Base-by-base conservation (phyloP, 2,329 filamentous ascomycete species). In the Hymenoscyphus albidus region DNA sequence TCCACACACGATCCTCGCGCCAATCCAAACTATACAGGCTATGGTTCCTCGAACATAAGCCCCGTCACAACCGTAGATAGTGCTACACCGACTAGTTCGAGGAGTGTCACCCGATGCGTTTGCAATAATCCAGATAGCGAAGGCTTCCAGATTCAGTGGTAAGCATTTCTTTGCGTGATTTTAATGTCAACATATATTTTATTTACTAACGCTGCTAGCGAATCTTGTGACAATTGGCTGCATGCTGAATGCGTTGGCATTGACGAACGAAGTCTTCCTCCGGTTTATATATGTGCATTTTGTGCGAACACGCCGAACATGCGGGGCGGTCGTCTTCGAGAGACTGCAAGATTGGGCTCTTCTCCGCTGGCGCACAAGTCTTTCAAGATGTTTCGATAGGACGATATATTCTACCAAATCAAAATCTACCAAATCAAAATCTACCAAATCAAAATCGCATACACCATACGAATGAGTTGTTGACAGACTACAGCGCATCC, bases 71-170 rank as follows among this genome's bases (percentile, higher is more conserved):
- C 80, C n/a, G 70, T 82, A 57, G 82, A 80, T 69, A 71, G 80
- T 55, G 77, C 78, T 2, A 83, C 80, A 3, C 80, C 81, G 10
- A 80, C 80, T 39, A 74, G 73, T 61, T 66, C 71, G 16, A 70
- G 70, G 58, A 74, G 71, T 62, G 74, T 71, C 16, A 80, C 88
- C 39, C 80, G 85, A 66, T 89, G 86, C 70, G 78, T 87, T 18
- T 89, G 86, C 72, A 68, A 76, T 70, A 67, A 76, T 72, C 59
- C 71, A 70, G 79, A 81, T 55, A 74, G 73, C 51, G 78, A 80
- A 57, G 79, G 80, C 59, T 86, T 86, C 69, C 82, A 88, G 81
- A 81, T 89, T 64, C 85, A 87, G 75, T 89, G 86, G 86, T 88
- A 79, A 66, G 82, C 75, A 40, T 42, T 62, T 27, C 5, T 51